Evolutionary conservation across 352 stramenopile species (phyloP), one percentile per base, ranked within the genome.

Genomic region (Globisporangium paroecandrum): DNA sequence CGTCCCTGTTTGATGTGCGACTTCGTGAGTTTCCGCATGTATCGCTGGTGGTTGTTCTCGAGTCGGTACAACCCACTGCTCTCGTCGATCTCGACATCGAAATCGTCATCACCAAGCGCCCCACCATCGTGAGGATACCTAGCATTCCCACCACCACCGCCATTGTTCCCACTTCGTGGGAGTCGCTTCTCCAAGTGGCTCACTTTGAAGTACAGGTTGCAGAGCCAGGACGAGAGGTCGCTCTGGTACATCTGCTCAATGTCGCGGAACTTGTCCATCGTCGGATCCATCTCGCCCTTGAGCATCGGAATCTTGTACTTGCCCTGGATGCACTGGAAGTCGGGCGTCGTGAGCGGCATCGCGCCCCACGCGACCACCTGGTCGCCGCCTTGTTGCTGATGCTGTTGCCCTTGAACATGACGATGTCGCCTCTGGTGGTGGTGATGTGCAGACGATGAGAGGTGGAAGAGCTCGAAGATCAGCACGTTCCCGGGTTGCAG

Each of bases 141-240:
- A 15, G 12, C n/a, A n/a, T 8, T n/a, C 4, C 38, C 15, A n/a
- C 15, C 41, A 9, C 41, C 15, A n/a, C 43, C 5, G 3, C 43
- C 18, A 51, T 12, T 51, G 18, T 51, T 51, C 6, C 5, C 18
- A 22, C 18, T n/a, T 61, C 58, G 58, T 55, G 72, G 67, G 55
- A 74, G 36, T 3, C 80, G 69, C 34, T 80, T 78, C 9, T 72
- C 70, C 54, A 83, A 57, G 15, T 82, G 75, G 25, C 68, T 69
- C 4, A 96, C 77, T 54, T 95, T 85, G 24, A 98, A 58, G 70
- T 97, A 98, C 20, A 98, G 65, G 59, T 97, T 98, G 51, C 88
- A 93, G 24, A 98, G 77, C 92, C 92, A 98, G 2, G 77, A 74
- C 1, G 82, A 86, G 36, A 98, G 73, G 69, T 97, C 86, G 3